Conservation (phyloP, 2,329 filamentous ascomycete genomes). For the Balansia obtecta region DNA sequence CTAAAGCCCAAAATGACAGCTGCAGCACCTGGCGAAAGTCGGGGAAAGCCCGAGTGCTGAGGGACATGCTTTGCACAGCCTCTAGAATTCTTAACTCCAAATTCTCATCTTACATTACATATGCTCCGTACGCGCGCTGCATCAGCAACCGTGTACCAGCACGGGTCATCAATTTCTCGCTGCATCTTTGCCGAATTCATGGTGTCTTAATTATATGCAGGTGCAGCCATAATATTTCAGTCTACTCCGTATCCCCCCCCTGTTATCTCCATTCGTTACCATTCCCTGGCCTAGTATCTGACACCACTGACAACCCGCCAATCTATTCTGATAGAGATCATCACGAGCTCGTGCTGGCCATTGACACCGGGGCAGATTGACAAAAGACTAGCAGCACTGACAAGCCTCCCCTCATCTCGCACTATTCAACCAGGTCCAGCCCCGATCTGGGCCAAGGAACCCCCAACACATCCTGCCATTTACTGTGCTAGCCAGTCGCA, state of each 20-base stretch:
- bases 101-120: too few species aligned
- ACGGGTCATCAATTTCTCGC: too few species aligned
- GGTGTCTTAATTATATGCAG: neutral
- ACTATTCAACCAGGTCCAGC: slow-evolving; percentile 4
- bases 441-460: slow-evolving; percentile 17
- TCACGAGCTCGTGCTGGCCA: too few species aligned
- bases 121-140: too few species aligned
- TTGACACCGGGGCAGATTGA: neutral
- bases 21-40: too few species aligned
- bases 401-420: slow-evolving; percentile 1
- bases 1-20: too few species aligned
- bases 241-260: neutral
- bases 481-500: slow-evolving; percentile 22
- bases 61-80: too few species aligned
- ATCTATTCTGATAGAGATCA: neutral
- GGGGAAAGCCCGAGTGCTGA: too few species aligned
- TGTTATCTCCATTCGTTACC: neutral
- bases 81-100: too few species aligned
- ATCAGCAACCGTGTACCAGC: too few species aligned
- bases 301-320: neutral
- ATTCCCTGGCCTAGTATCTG: neutral
- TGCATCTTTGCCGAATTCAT: neutral
- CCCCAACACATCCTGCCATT: slow-evolving; percentile 13
- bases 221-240: neutral
- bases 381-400: slow-evolving; percentile 1